Percentiles rank a stretch among this genome's conserved stretches.
phyloP scores from a whole-genome alignment of 1,284 basidiomycete species.

The Amylostereum areolatum region DNA sequence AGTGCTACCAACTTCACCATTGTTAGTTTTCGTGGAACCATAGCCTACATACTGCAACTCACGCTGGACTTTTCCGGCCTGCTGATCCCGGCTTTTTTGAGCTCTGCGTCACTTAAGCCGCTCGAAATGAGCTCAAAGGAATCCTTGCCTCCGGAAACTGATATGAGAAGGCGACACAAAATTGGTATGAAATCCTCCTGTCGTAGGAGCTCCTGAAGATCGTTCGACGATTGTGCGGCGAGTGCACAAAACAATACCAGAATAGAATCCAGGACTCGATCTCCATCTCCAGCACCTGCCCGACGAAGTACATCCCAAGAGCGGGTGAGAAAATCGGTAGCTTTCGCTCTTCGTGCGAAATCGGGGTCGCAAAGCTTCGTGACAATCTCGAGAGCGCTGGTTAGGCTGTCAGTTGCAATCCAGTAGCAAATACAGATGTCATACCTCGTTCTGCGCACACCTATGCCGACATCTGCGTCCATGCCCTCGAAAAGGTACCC shows the following conservation, averaged over 20 bases:
- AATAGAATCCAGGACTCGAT: slow-evolving; percentile 59
- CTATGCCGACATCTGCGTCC: slow-evolving; percentile 40
- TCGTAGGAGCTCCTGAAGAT: slow-evolving; percentile 46
- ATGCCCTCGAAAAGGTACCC: slow-evolving; percentile 79
- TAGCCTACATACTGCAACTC: slow-evolving; percentile 11
- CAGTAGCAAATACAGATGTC: slow-evolving; percentile 6
- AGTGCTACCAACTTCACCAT: slow-evolving; percentile 4
- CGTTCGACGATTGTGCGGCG: slow-evolving; percentile 48
- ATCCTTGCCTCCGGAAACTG: slow-evolving; percentile 33
- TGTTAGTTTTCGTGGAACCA: no score
- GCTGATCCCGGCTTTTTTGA: slow-evolving; percentile 37
- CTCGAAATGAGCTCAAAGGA: slow-evolving; percentile 33
- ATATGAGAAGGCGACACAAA: slow-evolving; percentile 39
- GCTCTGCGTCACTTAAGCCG: slow-evolving; percentile 26
- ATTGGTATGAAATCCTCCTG: slow-evolving; percentile 33
- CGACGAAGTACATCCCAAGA: slow-evolving; percentile 60
- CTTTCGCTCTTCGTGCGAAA: slow-evolving; percentile 69
- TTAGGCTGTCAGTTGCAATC: not conserved
- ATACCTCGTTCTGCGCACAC: slow-evolving; percentile 62
- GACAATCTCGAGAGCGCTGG: slow-evolving; percentile 67
- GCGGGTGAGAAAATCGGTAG: slow-evolving; percentile 59
- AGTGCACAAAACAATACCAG: slow-evolving; percentile 53
- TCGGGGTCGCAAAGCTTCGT: slow-evolving; percentile 65
- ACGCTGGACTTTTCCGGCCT: slow-evolving; percentile 45
- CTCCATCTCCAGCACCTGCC: slow-evolving; percentile 53